Evolutionary conservation across 192 early-diverging fungal species (phyloP).

Genomic region (Umbelopsis vinacea): DNA sequence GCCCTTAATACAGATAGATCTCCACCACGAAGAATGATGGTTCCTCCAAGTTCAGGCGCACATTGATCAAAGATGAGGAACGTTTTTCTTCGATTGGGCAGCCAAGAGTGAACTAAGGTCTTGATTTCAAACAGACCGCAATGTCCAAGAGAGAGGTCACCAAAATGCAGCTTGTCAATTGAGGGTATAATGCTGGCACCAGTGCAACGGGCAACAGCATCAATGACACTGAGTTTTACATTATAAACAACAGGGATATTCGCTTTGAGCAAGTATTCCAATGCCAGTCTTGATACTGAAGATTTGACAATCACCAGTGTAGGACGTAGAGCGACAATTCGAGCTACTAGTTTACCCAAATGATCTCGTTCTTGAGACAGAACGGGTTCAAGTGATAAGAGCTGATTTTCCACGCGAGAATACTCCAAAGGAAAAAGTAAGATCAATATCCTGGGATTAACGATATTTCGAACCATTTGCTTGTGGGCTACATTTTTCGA

Average conservation of each 20-base stretch:
- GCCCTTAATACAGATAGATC: slow-evolving; percentile 62
- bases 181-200: slow-evolving; percentile 82
- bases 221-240: slow-evolving; percentile 87
- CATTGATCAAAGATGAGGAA: slow-evolving; percentile 92
- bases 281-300: slow-evolving; percentile 80
- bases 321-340: slow-evolving; percentile 79
- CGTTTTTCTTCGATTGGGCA: slow-evolving; percentile 83
- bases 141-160: slow-evolving; percentile 72
- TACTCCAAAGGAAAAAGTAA: slow-evolving; percentile 89
- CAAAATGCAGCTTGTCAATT: slow-evolving; percentile 75
- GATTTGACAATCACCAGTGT: slow-evolving; percentile 82
- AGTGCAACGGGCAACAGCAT: slow-evolving; percentile 85
- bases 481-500: slow-evolving; percentile 94
- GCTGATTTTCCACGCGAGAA: slow-evolving; percentile 70
- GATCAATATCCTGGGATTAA: slow-evolving; percentile 81
- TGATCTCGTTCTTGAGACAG: slow-evolving; percentile 86
- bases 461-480: slow-evolving; percentile 74
- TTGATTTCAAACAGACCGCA: slow-evolving; percentile 79
- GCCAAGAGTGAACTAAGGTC: slow-evolving; percentile 79
- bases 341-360: slow-evolving; percentile 74
- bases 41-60: slow-evolving; percentile 77
- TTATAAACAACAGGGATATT: slow-evolving; percentile 83
- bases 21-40: slow-evolving; percentile 89
- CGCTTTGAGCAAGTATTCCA: slow-evolving; percentile 80
- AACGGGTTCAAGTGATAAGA: slow-evolving; percentile 81